Evolutionary conservation across 2,329 filamentous ascomycete genomes (phyloP).

Genomic region (Paecilomyces formosus): DNA sequence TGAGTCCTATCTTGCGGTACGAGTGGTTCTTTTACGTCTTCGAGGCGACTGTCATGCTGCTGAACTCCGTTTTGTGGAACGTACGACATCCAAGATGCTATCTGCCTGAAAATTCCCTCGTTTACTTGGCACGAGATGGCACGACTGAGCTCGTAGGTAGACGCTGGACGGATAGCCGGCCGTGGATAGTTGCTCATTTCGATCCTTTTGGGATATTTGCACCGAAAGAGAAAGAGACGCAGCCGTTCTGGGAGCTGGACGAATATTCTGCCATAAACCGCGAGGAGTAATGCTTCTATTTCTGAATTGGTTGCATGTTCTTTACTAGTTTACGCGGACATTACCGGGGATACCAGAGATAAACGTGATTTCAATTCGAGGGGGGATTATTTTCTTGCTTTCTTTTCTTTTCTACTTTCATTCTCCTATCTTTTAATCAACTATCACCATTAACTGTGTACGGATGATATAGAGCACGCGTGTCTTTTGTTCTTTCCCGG

Average conservation of each 20-base stretch:
- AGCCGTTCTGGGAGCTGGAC: not conserved
- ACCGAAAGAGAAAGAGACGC: not conserved
- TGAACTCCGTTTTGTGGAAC: conserved; percentile 46
- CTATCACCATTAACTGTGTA: too few relatives aligned
- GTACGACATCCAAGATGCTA: conserved; percentile 44
- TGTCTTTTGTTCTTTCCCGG: too few relatives aligned
- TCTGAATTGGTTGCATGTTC: not conserved
- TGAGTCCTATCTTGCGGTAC: conserved; percentile 46
- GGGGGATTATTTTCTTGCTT: too few relatives aligned
- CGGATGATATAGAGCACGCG: too few relatives aligned
- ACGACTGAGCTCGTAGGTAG: not conserved
- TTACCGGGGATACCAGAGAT: too few relatives aligned
- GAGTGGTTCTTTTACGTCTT: conserved; percentile 57
- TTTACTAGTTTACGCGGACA: too few relatives aligned
- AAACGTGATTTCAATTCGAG: too few relatives aligned
- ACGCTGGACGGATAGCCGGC: not conserved
- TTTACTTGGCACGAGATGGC: conserved; percentile 43
- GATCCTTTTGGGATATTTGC: not conserved
- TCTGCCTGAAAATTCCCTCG: conserved; percentile 41
- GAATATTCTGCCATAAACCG: not conserved
- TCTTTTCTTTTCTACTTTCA: too few relatives aligned
- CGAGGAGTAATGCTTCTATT: not conserved
- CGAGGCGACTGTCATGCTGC: conserved; percentile 47
- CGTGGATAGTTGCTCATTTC: not conserved
- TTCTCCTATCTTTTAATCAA: too few relatives aligned